Percentiles rank a stretch among this genome's conserved stretches.
These are phyloP conservation scores for Kwoniella europaea DNA, from an alignment of 768 basidiomycete genomes.

Conservation along the genomic window DNA sequence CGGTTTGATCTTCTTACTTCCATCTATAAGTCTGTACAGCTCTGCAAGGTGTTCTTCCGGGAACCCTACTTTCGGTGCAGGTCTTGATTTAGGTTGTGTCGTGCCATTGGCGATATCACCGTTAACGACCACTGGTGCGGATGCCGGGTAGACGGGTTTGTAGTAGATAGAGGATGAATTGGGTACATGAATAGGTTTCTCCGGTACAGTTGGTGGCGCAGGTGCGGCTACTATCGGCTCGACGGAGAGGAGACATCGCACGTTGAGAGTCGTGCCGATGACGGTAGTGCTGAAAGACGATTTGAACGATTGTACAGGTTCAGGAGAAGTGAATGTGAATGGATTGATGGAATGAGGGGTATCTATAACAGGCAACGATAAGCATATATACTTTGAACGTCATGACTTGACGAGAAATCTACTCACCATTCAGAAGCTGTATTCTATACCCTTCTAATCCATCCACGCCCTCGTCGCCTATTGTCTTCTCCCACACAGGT, in stretches of 20 bases:
- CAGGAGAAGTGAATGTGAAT: conserved; percentile 44
- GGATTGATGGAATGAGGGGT: conserved; percentile 53
- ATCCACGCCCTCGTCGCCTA: conserved; percentile 72
- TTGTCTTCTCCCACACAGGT: conserved; percentile 74
- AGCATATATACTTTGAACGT: neutral
- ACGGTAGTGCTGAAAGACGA: conserved; percentile 32
- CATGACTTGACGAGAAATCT: conserved; percentile 10
- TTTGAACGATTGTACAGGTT: conserved; percentile 37
- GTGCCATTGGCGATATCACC: neutral
- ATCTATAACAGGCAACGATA: conserved; percentile 28
- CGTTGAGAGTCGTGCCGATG: conserved; percentile 30
- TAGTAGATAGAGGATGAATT: conserved; percentile 13
- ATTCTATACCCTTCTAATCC: conserved; percentile 76
- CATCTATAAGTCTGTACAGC: conserved; percentile 47
- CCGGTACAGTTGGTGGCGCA: neutral
- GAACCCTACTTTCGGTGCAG: conserved; percentile 47
- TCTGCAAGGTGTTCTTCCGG: conserved; percentile 44
- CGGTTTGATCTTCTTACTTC: conserved; percentile 41
- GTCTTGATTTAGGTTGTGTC: conserved; percentile 9
- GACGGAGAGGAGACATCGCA: conserved; percentile 35
- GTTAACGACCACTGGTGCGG: conserved; percentile 12
- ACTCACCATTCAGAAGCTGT: conserved; percentile 80
- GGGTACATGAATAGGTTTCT: neutral
- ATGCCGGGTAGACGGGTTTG: conserved; percentile 6
- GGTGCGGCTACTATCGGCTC: conserved; percentile 14